A percentile compares a stretch with the other conserved stretches of the same genome.
phyloP scores from a whole-genome alignment of 2,329 filamentous ascomycete species.

The Fusarium sp. region DNA sequence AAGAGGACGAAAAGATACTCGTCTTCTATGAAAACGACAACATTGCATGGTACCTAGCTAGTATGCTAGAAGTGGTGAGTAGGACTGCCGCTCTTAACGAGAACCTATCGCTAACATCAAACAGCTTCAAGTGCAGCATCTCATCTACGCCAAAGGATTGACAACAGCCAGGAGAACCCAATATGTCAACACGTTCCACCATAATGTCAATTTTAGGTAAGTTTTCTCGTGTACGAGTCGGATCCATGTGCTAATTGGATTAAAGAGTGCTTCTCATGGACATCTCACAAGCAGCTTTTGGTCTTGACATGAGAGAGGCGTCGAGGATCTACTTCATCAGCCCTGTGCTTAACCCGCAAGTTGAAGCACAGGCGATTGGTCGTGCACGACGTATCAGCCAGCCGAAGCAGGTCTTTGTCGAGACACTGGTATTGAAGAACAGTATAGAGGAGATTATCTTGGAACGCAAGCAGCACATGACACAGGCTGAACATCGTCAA shows the following conservation, averaged over 20 bases:
- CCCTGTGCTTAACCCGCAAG: conserved; percentile 85
- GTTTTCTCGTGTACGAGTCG: neutral
- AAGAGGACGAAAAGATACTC: conserved; percentile 84
- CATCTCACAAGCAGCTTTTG: conserved; percentile 88
- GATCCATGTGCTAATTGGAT: conserved; percentile 9
- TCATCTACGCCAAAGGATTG: conserved; percentile 77
- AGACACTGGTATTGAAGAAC: conserved; percentile 83
- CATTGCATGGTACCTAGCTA: conserved; percentile 85
- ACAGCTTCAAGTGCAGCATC: conserved; percentile 68
- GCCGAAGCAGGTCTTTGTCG: conserved; percentile 80
- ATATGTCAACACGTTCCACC: conserved; percentile 84
- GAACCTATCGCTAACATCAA: conserved; percentile 14
- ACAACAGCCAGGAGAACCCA: conserved; percentile 71
- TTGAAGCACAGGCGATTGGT: conserved; percentile 93
- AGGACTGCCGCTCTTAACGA: neutral
- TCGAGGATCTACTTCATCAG: conserved; percentile 91
- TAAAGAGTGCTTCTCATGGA: conserved; percentile 86
- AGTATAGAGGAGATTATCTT: conserved; percentile 91
- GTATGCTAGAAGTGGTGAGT: conserved; percentile 79
- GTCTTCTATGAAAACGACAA: conserved; percentile 94
- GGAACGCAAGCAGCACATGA: conserved; percentile 80
- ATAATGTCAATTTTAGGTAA: conserved; percentile 71
- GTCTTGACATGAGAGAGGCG: conserved; percentile 85
- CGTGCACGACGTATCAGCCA: conserved; percentile 91
- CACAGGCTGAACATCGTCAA: conserved; percentile 70